phyloP scores from a whole-genome alignment of 495 filamentous ascomycete genomes.

The Penicillium nucicola region DNA sequence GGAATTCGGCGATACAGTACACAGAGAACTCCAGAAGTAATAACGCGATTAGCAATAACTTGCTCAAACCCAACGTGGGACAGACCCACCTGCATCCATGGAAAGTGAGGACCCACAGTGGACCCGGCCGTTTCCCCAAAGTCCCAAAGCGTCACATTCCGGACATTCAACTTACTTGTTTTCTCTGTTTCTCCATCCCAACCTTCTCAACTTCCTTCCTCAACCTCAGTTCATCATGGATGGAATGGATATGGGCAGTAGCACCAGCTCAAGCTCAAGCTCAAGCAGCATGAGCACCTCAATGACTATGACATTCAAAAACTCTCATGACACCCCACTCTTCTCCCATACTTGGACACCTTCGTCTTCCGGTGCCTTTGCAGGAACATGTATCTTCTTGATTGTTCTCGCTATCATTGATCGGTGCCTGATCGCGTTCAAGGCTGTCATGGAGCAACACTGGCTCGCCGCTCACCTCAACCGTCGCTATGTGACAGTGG shows the following conservation, averaged over 20 bases:
- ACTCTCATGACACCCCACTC: slow-evolving; percentile 62
- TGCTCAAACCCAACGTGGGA: slow-evolving; percentile 8
- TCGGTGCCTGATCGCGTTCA: slow-evolving; percentile 66
- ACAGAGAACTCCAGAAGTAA: background rate
- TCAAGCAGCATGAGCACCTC: slow-evolving; percentile 12
- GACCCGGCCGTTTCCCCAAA: too few relatives aligned
- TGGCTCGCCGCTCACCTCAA: slow-evolving; percentile 64
- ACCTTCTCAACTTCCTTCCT: background rate
- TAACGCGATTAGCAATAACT: slow-evolving; percentile 12
- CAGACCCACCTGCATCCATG: too few relatives aligned
- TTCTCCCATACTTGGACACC: slow-evolving; percentile 76
- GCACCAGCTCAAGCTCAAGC: background rate
- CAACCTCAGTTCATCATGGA: slow-evolving; percentile 10
- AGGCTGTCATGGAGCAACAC: slow-evolving; percentile 50
- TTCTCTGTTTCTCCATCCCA: background rate
- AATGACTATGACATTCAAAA: slow-evolving; percentile 57
- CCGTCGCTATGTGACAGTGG: slow-evolving; percentile 71
- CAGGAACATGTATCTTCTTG: slow-evolving; percentile 83
- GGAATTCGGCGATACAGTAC: background rate
- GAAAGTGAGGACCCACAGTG: too few relatives aligned
- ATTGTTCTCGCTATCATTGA: slow-evolving; percentile 67
- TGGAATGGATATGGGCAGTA: slow-evolving; percentile 13
- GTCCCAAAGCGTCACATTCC: background rate
- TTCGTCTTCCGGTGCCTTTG: slow-evolving; percentile 62
- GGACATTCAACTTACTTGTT: background rate